phyloP scores from a whole-genome alignment of 2,329 filamentous ascomycete species.

The Pseudogymnoascus sp. region DNA sequence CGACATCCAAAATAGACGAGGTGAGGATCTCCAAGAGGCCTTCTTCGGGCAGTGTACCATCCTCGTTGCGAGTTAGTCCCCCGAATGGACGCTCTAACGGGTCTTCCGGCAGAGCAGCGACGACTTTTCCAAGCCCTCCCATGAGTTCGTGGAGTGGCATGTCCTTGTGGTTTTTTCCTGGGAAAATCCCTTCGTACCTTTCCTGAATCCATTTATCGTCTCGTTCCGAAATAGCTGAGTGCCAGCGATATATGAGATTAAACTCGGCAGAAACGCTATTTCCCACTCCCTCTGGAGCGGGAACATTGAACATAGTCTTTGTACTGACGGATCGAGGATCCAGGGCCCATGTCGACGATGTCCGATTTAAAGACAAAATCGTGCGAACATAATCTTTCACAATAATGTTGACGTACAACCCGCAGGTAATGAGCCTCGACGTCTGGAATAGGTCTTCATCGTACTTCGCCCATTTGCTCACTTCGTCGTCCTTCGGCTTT shows the following conservation, averaged over 20 bases:
- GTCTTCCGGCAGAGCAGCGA: conserved; percentile 52
- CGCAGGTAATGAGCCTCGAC: conserved; percentile 63
- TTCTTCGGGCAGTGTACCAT: conserved; percentile 67
- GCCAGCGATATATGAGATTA: conserved; percentile 82
- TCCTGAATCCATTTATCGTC: conserved; percentile 76
- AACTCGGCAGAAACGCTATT: conserved; percentile 84
- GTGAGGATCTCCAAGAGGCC: conserved; percentile 64
- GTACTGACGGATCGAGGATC: conserved; percentile 64
- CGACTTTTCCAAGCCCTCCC: conserved; percentile 53
- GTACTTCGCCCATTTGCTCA: conserved; percentile 53
- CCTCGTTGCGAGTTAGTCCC: conserved; percentile 51
- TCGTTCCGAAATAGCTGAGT: conserved; percentile 65
- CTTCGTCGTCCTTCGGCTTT: conserved; percentile 49
- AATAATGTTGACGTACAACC: conserved; percentile 71
- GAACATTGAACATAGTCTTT: conserved; percentile 38
- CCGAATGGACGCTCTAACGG: conserved; percentile 62
- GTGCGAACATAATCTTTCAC: conserved; percentile 71
- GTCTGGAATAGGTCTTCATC: conserved; percentile 77
- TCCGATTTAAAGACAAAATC: conserved; percentile 33
- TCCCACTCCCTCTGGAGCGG: conserved; percentile 62
- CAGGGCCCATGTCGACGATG: conserved; percentile 47
- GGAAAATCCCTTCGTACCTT: conserved; percentile 54
- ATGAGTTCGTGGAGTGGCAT: conserved; percentile 55
- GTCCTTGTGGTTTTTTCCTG: conserved; percentile 39
- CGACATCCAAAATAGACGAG: conserved; percentile 66